These are phyloP conservation scores for Acacia pycnantha DNA, from an alignment of 331 rosid species.

Conservation along the genomic window DNA sequence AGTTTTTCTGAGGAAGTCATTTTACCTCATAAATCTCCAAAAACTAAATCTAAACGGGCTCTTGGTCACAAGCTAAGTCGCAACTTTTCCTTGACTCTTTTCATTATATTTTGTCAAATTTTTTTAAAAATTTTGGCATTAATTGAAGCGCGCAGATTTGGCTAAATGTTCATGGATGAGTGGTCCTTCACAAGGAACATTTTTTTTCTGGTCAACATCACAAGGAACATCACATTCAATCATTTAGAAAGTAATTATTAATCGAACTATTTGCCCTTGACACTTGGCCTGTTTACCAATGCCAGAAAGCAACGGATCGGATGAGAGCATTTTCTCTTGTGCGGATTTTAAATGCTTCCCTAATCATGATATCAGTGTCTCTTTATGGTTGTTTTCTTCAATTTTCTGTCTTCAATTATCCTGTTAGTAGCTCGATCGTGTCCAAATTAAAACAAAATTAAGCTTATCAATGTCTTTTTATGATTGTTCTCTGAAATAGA, in stretches of 20 bases:
- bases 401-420: not conserved
- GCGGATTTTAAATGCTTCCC: not conserved
- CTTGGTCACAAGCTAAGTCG: too few species aligned
- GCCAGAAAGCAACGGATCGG: not conserved
- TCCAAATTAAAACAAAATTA: not conserved
- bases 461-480: not conserved
- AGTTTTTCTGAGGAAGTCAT: too few species aligned
- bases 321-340: not conserved
- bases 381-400: not conserved
- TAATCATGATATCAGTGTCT: too few species aligned
- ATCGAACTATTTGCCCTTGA: not conserved
- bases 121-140: not conserved
- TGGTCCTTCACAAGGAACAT: not conserved
- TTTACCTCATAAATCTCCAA: too few species aligned
- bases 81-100: not conserved
- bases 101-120: not conserved
- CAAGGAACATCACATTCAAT: not conserved
- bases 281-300: not conserved
- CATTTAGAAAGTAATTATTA: not conserved
- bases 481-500: too few species aligned
- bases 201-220: too few species aligned
- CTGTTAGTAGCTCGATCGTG: not conserved
- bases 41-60: too few species aligned
- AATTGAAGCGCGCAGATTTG: too few species aligned
- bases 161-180: not conserved